phyloP scores from a whole-genome alignment of 73 alveolate species.

The Paramecium octaurelia region DNA sequence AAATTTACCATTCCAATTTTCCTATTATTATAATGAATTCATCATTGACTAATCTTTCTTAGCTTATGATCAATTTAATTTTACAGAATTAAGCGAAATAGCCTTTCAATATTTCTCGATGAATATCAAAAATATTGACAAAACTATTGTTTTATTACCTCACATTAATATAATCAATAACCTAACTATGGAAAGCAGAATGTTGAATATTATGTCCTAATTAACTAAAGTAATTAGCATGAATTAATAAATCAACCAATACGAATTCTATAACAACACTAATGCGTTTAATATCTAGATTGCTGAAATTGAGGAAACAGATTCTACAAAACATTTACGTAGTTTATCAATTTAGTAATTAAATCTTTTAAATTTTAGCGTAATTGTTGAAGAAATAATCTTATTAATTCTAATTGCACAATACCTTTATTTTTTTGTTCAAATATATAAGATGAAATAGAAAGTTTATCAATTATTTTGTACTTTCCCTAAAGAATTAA shows the following conservation, averaged over 20 bases:
- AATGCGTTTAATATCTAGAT: background rate
- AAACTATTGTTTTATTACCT: background rate
- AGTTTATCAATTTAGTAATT: background rate
- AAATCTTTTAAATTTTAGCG: background rate
- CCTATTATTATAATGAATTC: slow-evolving; percentile 3
- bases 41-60: background rate
- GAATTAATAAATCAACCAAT: background rate
- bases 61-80: background rate
- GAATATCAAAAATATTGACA: background rate
- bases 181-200: background rate
- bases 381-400: background rate
- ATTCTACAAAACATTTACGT: background rate
- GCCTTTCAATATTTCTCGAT: background rate
- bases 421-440: background rate
- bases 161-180: background rate
- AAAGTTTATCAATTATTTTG: background rate
- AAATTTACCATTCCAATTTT: background rate
- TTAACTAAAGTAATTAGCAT: background rate
- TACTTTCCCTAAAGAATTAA: background rate
- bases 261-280: background rate
- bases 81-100: background rate
- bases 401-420: background rate
- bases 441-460: background rate
- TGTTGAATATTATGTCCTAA: background rate
- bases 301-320: background rate